phyloP scores from a whole-genome alignment of 768 basidiomycete species.

The Trametes meyenii region DNA sequence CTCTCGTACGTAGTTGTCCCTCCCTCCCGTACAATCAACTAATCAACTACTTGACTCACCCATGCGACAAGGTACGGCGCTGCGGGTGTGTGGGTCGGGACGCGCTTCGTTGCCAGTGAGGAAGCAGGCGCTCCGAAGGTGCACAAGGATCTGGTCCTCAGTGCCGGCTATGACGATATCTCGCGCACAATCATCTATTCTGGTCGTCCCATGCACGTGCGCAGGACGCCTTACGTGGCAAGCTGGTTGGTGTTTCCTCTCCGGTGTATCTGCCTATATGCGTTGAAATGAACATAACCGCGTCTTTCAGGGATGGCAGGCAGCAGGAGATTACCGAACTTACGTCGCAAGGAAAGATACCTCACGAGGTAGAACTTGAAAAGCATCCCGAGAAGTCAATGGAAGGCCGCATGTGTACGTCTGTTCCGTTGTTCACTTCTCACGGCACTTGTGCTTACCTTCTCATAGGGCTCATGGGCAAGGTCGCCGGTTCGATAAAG shows the following conservation, averaged over 20 bases:
- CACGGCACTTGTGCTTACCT: background rate
- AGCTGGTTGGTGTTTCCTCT: constrained; percentile 55
- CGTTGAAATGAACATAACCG: background rate
- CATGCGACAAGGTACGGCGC: constrained; percentile 65
- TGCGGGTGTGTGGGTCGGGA: constrained; percentile 86
- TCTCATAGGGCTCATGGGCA: constrained; percentile 72
- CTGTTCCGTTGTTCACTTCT: background rate
- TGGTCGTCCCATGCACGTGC: constrained; percentile 82
- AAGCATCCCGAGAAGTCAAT: constrained; percentile 67
- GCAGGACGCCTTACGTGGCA: constrained; percentile 76
- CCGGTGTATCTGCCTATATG: background rate
- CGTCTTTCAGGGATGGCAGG: constrained; percentile 62
- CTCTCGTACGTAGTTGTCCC: constrained; percentile 50
- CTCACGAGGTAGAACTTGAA: constrained; percentile 74
- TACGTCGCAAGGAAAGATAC: constrained; percentile 66
- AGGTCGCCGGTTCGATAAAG: constrained; percentile 71
- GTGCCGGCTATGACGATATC: constrained; percentile 77
- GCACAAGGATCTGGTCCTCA: constrained; percentile 69
- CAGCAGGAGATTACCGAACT: constrained; percentile 61
- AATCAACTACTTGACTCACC: background rate
- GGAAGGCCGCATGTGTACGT: constrained; percentile 62
- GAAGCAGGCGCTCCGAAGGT: constrained; percentile 78
- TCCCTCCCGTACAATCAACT: background rate
- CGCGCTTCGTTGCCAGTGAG: constrained; percentile 80
- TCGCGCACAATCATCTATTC: constrained; percentile 72